These are phyloP conservation scores for Fusarium tricinctum DNA, from an alignment of 2,329 filamentous ascomycete genomes.

Conservation along the genomic window DNA sequence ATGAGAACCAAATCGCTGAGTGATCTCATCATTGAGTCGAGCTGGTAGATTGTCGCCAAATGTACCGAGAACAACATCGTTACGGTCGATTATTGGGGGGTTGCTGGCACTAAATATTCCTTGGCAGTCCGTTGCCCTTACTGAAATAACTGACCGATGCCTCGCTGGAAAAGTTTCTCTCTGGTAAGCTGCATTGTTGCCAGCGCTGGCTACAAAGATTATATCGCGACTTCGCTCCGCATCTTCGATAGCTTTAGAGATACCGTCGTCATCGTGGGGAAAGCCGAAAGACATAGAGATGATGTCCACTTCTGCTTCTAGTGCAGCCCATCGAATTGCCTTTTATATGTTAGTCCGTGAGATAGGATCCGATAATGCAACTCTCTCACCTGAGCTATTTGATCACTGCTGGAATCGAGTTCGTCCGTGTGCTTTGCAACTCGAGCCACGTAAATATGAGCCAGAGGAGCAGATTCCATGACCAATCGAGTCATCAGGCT, in stretches of 20 bases:
- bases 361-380: no score
- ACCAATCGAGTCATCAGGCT: background rate
- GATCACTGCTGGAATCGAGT: accelerated
- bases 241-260: background rate
- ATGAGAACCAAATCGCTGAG: accelerated
- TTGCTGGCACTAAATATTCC: accelerated
- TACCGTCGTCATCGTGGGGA: accelerated
- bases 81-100: accelerated
- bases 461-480: background rate
- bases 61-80: accelerated
- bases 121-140: background rate
- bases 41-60: background rate
- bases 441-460: background rate
- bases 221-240: accelerated
- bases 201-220: background rate
- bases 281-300: background rate
- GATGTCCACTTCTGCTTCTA: accelerated
- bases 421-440: accelerated
- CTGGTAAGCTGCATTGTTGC: background rate
- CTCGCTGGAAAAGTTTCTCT: background rate
- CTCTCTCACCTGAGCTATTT: background rate
- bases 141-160: accelerated
- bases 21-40: accelerated
- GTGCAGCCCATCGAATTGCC: accelerated
- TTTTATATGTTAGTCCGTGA: no score